phyloP scores from a whole-genome alignment of 495 filamentous ascomycete species.

The Echria macrotheca region DNA sequence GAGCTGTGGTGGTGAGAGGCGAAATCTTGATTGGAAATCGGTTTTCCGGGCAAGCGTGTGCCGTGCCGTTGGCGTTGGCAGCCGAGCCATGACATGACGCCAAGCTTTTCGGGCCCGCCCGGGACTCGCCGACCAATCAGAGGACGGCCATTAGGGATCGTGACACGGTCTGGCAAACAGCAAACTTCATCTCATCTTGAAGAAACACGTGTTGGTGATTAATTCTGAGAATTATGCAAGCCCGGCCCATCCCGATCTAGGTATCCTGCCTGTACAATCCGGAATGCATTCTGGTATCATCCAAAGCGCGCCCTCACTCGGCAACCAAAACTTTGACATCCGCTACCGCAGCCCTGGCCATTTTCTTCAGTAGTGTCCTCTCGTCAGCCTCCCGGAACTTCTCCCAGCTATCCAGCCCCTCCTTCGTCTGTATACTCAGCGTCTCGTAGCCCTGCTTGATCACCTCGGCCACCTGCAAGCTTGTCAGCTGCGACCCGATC shows the following conservation, averaged over 20 bases:
- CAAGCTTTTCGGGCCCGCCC: slow-evolving; percentile 27
- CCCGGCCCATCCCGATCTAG: too few relatives aligned
- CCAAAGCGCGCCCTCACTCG: too few relatives aligned
- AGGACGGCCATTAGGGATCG: slow-evolving; percentile 25
- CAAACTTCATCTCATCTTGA: neutral
- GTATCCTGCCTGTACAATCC: too few relatives aligned
- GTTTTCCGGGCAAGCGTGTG: too few relatives aligned
- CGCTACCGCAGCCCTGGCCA: slow-evolving; percentile 68
- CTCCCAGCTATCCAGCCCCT: slow-evolving; percentile 76
- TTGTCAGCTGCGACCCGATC: slow-evolving; percentile 56
- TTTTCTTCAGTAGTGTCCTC: slow-evolving; percentile 73
- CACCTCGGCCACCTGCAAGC: slow-evolving; percentile 77
- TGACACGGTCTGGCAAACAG: neutral
- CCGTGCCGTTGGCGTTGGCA: slow-evolving; percentile 9
- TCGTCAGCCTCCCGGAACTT: slow-evolving; percentile 73
- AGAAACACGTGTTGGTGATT: neutral
- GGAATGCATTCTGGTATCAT: too few relatives aligned
- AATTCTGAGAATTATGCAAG: too few relatives aligned
- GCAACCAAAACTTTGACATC: slow-evolving; percentile 53
- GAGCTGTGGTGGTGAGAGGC: neutral
- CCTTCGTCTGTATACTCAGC: slow-evolving; percentile 76
- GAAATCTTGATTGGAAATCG: too few relatives aligned
- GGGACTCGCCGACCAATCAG: slow-evolving; percentile 39
- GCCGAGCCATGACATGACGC: slow-evolving; percentile 36
- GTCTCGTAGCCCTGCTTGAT: slow-evolving; percentile 97